Evolutionary conservation across 2,329 filamentous ascomycete genomes (phyloP).

Genomic region (Colletotrichum melonis): DNA sequence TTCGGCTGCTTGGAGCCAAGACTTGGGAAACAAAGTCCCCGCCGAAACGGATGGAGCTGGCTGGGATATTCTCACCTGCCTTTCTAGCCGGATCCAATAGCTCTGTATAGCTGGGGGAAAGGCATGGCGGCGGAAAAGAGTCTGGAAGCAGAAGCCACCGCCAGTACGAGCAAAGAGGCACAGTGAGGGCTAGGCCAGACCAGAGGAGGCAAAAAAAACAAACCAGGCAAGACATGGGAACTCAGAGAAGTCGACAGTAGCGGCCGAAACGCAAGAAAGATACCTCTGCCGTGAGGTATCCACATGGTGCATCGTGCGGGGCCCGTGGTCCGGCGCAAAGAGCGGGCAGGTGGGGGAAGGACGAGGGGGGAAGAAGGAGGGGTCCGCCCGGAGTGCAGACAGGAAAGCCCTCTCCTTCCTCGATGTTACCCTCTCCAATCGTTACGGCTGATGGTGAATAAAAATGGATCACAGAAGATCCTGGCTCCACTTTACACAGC

Average conservation of each 20-base stretch:
- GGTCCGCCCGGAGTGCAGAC: conserved; percentile 13
- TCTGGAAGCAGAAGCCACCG: conserved; percentile 24
- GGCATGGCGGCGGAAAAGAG: conserved; percentile 8
- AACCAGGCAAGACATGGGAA: not conserved
- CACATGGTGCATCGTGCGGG: conserved; percentile 20
- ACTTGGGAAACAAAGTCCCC: not conserved
- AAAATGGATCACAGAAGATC: conserved; percentile 10
- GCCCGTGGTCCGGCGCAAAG: conserved; percentile 24
- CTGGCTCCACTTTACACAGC: not conserved
- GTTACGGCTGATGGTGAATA: not conserved
- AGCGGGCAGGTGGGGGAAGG: conserved; percentile 24
- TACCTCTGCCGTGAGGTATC: not conserved
- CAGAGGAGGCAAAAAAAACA: not conserved
- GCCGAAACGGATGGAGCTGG: not conserved
- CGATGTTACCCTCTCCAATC: conserved; percentile 4
- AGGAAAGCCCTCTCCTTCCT: not conserved
- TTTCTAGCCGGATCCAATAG: not conserved
- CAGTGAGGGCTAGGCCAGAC: not conserved
- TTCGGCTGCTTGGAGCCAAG: conserved; percentile 20
- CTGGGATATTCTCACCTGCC: conserved; percentile 5
- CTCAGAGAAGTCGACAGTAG: conserved; percentile 8
- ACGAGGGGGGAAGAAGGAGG: not conserved
- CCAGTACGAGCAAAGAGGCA: not conserved
- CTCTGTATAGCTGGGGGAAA: not conserved
- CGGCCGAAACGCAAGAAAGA: conserved; percentile 7